These are phyloP conservation scores for Phytophthora capsici DNA, from an alignment of 352 stramenopile species.

Conservation along the genomic window DNA sequence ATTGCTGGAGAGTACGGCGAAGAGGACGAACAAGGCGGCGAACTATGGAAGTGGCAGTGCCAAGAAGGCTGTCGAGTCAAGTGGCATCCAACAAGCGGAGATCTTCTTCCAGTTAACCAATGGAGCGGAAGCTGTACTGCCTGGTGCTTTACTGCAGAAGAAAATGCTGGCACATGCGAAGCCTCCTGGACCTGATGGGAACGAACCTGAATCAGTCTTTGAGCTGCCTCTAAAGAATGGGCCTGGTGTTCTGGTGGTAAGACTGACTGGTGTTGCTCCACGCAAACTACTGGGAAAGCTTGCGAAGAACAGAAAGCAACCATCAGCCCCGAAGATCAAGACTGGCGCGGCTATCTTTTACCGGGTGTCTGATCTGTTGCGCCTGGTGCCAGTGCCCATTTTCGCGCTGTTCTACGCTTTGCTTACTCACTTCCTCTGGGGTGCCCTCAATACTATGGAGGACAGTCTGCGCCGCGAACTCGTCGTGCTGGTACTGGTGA, in stretches of 20 bases:
- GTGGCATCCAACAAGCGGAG: constrained; percentile 52
- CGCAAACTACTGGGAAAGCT: constrained; percentile 53
- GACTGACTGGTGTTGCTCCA: constrained; percentile 61
- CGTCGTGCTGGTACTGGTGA: constrained; percentile 63
- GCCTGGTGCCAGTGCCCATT: constrained; percentile 59
- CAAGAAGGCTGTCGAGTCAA: constrained; percentile 36
- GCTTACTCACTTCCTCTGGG: constrained; percentile 69
- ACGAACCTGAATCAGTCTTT: constrained; percentile 63
- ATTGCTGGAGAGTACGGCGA: constrained; percentile 60
- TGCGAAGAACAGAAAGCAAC: constrained; percentile 31
- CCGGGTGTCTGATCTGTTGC: constrained; percentile 45
- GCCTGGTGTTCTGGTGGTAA: constrained; percentile 64
- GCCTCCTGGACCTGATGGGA: constrained; percentile 11
- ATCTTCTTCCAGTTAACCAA: constrained; percentile 81
- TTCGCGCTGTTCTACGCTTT: constrained; percentile 82
- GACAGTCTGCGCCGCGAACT: constrained; percentile 58
- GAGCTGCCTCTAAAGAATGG: constrained; percentile 64
- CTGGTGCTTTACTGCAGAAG: constrained; percentile 54
- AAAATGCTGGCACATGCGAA: constrained; percentile 65
- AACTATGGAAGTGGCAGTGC: constrained; percentile 6
- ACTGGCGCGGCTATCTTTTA: constrained; percentile 43
- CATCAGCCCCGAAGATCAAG: constrained; percentile 18
- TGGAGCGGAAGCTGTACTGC: constrained; percentile 53
- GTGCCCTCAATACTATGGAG: constrained; percentile 42
- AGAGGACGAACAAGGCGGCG: constrained; percentile 16